Percentiles rank a stretch among this genome's conserved stretches.
These are phyloP conservation scores for Candida morakotiae DNA, from an alignment of 805 yeast genomes.

Conservation along the genomic window DNA sequence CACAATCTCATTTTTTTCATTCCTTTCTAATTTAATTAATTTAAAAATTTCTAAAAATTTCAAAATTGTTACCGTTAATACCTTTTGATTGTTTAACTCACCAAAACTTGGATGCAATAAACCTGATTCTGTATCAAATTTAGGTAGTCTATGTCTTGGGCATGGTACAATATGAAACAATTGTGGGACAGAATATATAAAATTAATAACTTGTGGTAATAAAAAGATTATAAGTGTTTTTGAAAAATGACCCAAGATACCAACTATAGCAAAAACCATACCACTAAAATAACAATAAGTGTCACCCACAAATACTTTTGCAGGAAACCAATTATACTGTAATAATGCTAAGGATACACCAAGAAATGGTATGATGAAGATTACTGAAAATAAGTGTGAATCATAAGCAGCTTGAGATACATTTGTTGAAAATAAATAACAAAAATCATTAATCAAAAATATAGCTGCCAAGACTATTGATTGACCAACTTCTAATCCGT, in stretches of 20 bases:
- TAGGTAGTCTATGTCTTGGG: constrained; percentile 93
- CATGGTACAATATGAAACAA: constrained; percentile 82
- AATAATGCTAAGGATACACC: constrained; percentile 79
- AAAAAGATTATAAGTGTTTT: constrained; percentile 85
- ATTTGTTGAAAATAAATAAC: constrained; percentile 50
- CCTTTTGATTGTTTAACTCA: constrained; percentile 23
- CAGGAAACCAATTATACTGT: constrained; percentile 85
- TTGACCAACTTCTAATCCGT: constrained; percentile 96
- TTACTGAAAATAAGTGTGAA: constrained; percentile 77
- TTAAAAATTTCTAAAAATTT: constrained; percentile 43
- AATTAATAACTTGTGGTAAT: constrained; percentile 88
- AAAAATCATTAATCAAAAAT: constrained; percentile 69
- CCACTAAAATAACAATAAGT: constrained; percentile 98
- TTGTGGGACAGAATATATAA: constrained; percentile 89
- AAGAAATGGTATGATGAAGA: constrained; percentile 77
- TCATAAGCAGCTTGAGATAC: constrained; percentile 57
- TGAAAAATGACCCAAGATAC: constrained; percentile 93
- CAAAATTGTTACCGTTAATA: constrained; percentile 11
- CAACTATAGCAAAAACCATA: constrained; percentile 97
- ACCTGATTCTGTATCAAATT: constrained; percentile 63
- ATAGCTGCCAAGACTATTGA: constrained; percentile 71
- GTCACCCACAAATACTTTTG: constrained; percentile 93
- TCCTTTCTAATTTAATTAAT: constrained; percentile 40
- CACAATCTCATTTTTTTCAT: constrained; percentile 20
- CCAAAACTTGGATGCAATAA: constrained; percentile 62